These are phyloP conservation scores for Metschnikowia shivogae DNA, from an alignment of 805 yeast genomes.

Conservation along the genomic window DNA sequence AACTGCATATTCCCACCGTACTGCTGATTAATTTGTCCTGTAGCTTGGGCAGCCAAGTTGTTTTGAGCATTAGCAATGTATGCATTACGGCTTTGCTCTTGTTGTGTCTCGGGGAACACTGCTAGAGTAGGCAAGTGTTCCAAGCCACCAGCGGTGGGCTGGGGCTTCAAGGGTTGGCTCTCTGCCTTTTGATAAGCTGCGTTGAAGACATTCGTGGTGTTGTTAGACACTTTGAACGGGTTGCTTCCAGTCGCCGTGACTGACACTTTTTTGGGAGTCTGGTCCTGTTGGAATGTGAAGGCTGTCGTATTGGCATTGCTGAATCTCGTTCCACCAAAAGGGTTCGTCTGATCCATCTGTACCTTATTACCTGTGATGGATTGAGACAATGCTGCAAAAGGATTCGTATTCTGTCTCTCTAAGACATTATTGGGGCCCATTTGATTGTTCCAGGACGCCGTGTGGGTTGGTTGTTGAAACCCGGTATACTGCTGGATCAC, in stretches of 20 bases:
- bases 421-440: not conserved
- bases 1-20: constrained; percentile 5
- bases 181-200: constrained; percentile 19
- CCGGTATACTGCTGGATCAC: constrained; percentile 12
- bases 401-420: constrained; percentile 27
- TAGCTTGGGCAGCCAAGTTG: constrained; percentile 18
- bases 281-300: constrained; percentile 11
- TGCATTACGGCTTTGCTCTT: constrained; percentile 35
- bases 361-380: constrained; percentile 9
- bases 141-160: constrained; percentile 70
- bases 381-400: constrained; percentile 26
- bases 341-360: constrained; percentile 35
- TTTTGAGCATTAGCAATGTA: constrained; percentile 34
- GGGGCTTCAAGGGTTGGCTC: constrained; percentile 35
- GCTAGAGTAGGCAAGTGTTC: constrained; percentile 63
- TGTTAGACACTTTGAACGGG: constrained; percentile 50
- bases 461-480: constrained; percentile 1
- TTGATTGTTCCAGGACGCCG: constrained; percentile 20
- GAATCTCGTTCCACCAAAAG: constrained; percentile 42
- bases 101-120: constrained; percentile 58
- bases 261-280: constrained; percentile 15
- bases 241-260: constrained; percentile 52
- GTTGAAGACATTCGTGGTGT: constrained; percentile 32
- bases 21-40: constrained; percentile 11
- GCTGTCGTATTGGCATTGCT: constrained; percentile 21